A percentile compares a stretch with the other conserved stretches of the same genome.
Evolutionary conservation across 768 basidiomycete genomes (phyloP).

Genomic region (Mycena metata): DNA sequence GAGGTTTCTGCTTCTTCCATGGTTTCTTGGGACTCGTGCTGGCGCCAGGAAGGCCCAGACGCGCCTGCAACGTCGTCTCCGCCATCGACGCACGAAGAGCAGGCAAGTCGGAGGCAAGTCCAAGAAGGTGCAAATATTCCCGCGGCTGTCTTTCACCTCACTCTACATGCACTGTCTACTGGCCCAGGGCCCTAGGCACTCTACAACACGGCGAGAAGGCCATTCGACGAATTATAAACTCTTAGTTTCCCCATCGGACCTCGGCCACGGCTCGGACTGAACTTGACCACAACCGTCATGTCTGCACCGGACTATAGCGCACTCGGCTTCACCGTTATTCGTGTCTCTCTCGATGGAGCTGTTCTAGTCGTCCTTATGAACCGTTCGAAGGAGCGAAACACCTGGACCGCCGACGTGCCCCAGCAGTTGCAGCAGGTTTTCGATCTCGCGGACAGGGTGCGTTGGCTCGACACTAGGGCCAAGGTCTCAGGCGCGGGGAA

Average conservation of each 20-base stretch:
- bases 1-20: constrained; percentile 26
- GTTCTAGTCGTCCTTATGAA: constrained; percentile 62
- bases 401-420: constrained; percentile 50
- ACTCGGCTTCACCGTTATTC: constrained; percentile 57
- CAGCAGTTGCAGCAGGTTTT: constrained; percentile 60
- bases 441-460: constrained; percentile 55
- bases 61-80: constrained; percentile 25
- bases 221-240: too few species aligned
- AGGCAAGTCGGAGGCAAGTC: background rate
- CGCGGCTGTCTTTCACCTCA: too few species aligned
- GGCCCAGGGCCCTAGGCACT: too few species aligned
- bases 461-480: too few species aligned
- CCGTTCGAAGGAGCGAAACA: constrained; percentile 64
- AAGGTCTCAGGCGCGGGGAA: too few species aligned
- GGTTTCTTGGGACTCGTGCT: constrained; percentile 9
- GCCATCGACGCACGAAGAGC: constrained; percentile 20
- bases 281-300: constrained; percentile 40
- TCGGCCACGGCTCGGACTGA: background rate
- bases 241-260: too few species aligned
- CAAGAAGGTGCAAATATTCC: too few species aligned
- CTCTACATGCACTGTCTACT: too few species aligned
- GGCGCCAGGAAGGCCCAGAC: constrained; percentile 14
- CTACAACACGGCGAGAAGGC: too few species aligned
- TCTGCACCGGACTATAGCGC: constrained; percentile 49
- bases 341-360: constrained; percentile 58